Conservation (phyloP, 2,329 filamentous ascomycete species). For the Aspergillus hiratsukae region DNA sequence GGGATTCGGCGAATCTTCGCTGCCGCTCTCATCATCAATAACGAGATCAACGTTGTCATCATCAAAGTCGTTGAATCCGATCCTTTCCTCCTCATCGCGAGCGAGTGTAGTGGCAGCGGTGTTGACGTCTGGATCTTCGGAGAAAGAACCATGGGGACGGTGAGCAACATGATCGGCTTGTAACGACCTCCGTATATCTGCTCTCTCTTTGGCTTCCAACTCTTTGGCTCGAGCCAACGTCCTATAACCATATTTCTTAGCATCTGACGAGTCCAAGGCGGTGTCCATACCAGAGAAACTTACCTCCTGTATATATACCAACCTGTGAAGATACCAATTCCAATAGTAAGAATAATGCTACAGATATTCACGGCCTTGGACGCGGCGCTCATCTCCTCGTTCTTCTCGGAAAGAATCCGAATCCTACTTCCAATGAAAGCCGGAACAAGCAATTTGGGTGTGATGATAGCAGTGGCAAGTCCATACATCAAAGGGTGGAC, state of each 20-base stretch:
- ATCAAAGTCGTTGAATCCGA: constrained; percentile 39
- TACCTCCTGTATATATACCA: constrained; percentile 75
- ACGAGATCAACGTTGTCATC: constrained; percentile 38
- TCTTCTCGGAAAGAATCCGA: constrained; percentile 74
- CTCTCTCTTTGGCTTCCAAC: constrained; percentile 46
- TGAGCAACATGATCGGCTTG: constrained; percentile 32
- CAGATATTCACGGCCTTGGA: constrained; percentile 81
- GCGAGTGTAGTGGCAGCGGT: constrained; percentile 38
- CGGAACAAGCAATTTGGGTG: constrained; percentile 84
- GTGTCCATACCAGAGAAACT: constrained; percentile 7
- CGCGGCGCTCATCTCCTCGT: constrained; percentile 72
- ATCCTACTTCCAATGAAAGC: constrained; percentile 87
- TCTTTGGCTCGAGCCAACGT: constrained; percentile 47
- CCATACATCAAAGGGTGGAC: constrained; percentile 73
- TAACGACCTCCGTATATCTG: constrained; percentile 33
- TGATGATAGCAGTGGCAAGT: constrained; percentile 73
- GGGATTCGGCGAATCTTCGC: constrained; percentile 21
- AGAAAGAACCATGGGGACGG: constrained; percentile 31
- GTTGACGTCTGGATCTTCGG: constrained; percentile 38
- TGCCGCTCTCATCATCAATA: constrained; percentile 45
- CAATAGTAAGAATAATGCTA: constrained; percentile 67
- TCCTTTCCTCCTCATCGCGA: constrained; percentile 40
- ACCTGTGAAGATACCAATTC: constrained; percentile 70
- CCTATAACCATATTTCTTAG: constrained; percentile 20
- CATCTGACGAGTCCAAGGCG: not conserved